phyloP scores from a whole-genome alignment of 1,139 yeast species.

The Geotrichum citri-aurantii region DNA sequence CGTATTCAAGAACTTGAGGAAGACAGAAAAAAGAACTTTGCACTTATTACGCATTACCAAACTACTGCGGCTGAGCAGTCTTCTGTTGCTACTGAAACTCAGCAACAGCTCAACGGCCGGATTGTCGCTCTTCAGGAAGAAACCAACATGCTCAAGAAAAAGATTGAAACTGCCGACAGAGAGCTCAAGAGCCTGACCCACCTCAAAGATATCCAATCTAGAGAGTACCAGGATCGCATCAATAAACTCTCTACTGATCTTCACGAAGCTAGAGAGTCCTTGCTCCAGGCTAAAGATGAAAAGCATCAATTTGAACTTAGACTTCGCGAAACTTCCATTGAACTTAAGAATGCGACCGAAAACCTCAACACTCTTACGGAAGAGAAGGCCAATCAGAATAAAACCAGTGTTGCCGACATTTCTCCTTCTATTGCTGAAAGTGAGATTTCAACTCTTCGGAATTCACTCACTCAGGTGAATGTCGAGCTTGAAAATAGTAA shows the following conservation, averaged over 20 bases:
- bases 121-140: conserved; percentile 50
- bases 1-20: conserved; percentile 51
- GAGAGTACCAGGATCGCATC: conserved; percentile 61
- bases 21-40: conserved; percentile 57
- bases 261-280: conserved; percentile 39
- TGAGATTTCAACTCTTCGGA: conserved; percentile 35
- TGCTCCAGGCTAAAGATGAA: conserved; percentile 41
- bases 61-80: conserved; percentile 54
- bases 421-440: conserved; percentile 19
- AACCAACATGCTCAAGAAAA: conserved; percentile 41
- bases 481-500: conserved; percentile 46
- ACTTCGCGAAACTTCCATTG: conserved; percentile 35
- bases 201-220: conserved; percentile 28
- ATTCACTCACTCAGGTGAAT: conserved; percentile 41
- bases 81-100: conserved; percentile 45
- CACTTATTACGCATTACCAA: conserved; percentile 56
- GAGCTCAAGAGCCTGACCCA: conserved; percentile 27
- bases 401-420: neutral
- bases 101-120: conserved; percentile 47
- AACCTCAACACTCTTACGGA: conserved; percentile 33
- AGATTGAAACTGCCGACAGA: conserved; percentile 45
- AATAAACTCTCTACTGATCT: conserved; percentile 52
- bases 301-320: conserved; percentile 34
- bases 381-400: neutral
- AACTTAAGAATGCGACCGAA: conserved; percentile 38